Conservation (phyloP, 108 stramenopile genomes). For the Cyclotella atomus region DNA sequence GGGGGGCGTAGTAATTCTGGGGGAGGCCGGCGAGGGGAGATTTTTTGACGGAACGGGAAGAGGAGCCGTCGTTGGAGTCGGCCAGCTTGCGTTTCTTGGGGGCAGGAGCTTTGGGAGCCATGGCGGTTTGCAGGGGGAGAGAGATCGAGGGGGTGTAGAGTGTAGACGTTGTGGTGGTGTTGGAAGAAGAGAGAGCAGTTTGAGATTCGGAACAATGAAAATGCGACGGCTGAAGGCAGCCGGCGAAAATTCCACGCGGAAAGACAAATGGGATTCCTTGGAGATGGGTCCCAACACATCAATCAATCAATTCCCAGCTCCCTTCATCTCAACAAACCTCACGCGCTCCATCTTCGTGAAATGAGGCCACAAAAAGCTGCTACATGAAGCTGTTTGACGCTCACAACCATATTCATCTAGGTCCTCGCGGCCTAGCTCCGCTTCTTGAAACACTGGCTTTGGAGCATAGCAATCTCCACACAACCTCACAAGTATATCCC, state of each 20-base stretch:
- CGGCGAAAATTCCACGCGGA: no score
- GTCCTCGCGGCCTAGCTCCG: constrained; percentile 46
- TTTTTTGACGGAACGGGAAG: constrained; percentile 13
- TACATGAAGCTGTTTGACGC: constrained; percentile 71
- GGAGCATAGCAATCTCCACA: constrained; percentile 9
- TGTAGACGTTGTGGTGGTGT: no score
- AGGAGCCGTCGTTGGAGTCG: neutral
- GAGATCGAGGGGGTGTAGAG: neutral
- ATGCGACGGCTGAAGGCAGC: no score
- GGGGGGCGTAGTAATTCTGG: constrained; percentile 43
- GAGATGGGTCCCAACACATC: no score
- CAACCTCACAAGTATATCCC: neutral
- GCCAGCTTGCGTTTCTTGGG: constrained; percentile 34
- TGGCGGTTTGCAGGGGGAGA: neutral
- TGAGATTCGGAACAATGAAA: no score
- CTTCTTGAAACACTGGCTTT: no score
- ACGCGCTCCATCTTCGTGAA: neutral
- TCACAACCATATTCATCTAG: constrained; percentile 86
- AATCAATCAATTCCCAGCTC: no score
- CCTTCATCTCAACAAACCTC: neutral
- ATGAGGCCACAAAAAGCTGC: neutral
- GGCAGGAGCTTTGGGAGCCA: neutral
- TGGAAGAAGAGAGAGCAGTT: neutral
- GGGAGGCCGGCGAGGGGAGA: constrained; percentile 37
- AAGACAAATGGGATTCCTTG: no score